Evolutionary conservation across 2,329 filamentous ascomycete species (phyloP), one percentile per base, ranked within the genome.

Genomic region (Didymella keratinophila): DNA sequence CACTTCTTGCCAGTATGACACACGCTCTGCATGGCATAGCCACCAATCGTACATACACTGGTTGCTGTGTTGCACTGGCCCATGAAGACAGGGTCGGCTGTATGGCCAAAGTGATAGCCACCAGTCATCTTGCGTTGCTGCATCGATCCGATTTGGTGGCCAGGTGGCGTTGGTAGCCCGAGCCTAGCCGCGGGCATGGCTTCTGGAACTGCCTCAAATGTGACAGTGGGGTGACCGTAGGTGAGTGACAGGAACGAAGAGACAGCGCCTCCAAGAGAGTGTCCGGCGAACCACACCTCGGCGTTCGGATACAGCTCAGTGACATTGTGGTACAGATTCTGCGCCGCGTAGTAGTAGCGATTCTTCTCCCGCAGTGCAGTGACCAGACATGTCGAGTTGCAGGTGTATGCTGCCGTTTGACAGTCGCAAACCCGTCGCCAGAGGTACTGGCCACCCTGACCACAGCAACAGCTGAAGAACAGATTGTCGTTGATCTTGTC

Each of bases 401-500:
- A 97, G 14, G 89, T 89, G 73, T 93, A 98, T 1, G 93, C 92
- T 11, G 87, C 86, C 1, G 90, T 91, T 62, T 93, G 92, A 75
- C 95, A 99, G 75, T 97, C 90, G 78, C 95, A 99, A 55, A 97
- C 93, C 74, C 96, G 90, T 60, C 91, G 89, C 89, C 93, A 97
- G 16, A 93, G 87, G 79, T 89, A 93, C 64, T 93, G 92, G 0
- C 93, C 93, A 69, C 96, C 93, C 78, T 97, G 93, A 4, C 88
- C 95, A 78, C 95, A 99, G 78, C 95, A 99, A 79, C 95, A 99
- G 73, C 93, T 96, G 80, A 97, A 97, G 78, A 96, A 97, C 10
- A 99, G 83, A 74, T 99, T 99, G 78, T 99, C 95, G 75, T 98
- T 99, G 71, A 93, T 83, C 80, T 99, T 99, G 80, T 99, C 95